Conservation (phyloP, 73 alveolate species). For the Breviolum minutum region DNA sequence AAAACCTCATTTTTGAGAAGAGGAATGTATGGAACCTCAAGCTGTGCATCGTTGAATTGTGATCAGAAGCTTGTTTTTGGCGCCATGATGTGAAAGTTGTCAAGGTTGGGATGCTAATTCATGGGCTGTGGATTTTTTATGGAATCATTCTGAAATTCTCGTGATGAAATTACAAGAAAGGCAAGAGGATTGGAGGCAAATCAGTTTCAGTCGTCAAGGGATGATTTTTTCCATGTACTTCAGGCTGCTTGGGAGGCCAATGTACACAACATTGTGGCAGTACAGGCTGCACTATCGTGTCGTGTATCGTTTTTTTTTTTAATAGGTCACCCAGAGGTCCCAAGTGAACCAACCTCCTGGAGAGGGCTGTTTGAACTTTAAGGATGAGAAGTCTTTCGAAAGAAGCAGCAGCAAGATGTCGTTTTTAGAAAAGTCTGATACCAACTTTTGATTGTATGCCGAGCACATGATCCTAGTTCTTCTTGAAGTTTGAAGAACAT, state of each 20-base stretch:
- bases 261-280: conserved; percentile 13
- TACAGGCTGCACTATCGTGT: no score
- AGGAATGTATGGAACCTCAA: conserved; percentile 18
- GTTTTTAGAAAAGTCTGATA: no score
- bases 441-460: neutral
- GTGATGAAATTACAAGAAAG: neutral
- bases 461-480: neutral
- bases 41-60: neutral
- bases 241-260: conserved; percentile 66
- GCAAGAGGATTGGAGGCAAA: neutral
- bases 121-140: neutral
- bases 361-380: no score
- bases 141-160: neutral
- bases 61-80: no score
- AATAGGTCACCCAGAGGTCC: neutral
- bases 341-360: no score
- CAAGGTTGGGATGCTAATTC: neutral
- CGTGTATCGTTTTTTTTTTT: neutral
- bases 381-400: no score
- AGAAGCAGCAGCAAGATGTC: no score
- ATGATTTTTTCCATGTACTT: neutral
- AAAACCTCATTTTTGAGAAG: conserved; percentile 41
- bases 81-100: neutral
- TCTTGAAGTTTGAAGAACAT: neutral
- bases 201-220: neutral